Percentiles rank a stretch among this genome's conserved stretches.
These are phyloP conservation scores for Paramecium octaurelia DNA, from an alignment of 73 alveolate species.

Conservation along the genomic window DNA sequence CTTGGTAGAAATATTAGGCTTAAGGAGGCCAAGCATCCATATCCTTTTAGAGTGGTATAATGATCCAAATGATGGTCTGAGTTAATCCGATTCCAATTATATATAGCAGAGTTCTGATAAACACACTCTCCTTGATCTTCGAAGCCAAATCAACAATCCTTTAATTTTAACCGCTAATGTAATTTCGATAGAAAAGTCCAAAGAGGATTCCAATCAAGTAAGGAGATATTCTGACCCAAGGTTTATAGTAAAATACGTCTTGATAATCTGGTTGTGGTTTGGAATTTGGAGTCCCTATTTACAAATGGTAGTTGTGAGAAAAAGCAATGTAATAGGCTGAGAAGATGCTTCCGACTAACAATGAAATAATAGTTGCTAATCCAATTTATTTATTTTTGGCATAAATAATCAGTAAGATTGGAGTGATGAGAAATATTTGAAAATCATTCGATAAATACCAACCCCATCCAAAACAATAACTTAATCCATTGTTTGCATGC, in stretches of 20 bases:
- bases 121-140: not conserved
- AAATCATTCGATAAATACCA: constrained; percentile 69
- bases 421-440: constrained; percentile 59
- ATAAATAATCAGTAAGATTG: constrained; percentile 54
- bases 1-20: constrained; percentile 27
- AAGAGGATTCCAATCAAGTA: constrained; percentile 62
- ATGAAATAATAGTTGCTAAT: not conserved
- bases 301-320: constrained; percentile 2
- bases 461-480: constrained; percentile 67
- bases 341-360: constrained; percentile 12
- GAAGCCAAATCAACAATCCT: not conserved
- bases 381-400: constrained; percentile 21
- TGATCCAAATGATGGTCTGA: constrained; percentile 49
- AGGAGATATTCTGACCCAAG: constrained; percentile 67
- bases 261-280: constrained; percentile 51
- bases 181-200: constrained; percentile 61
- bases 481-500: constrained; percentile 10
- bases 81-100: constrained; percentile 64
- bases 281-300: not conserved
- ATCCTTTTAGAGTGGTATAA: constrained; percentile 49
- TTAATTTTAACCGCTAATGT: not conserved
- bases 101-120: constrained; percentile 17
- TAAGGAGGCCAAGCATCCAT: constrained; percentile 33
- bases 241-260: constrained; percentile 52
- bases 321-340: constrained; percentile 15